phyloP scores from a whole-genome alignment of 352 stramenopile genomes.

The Pythium volutum region DNA sequence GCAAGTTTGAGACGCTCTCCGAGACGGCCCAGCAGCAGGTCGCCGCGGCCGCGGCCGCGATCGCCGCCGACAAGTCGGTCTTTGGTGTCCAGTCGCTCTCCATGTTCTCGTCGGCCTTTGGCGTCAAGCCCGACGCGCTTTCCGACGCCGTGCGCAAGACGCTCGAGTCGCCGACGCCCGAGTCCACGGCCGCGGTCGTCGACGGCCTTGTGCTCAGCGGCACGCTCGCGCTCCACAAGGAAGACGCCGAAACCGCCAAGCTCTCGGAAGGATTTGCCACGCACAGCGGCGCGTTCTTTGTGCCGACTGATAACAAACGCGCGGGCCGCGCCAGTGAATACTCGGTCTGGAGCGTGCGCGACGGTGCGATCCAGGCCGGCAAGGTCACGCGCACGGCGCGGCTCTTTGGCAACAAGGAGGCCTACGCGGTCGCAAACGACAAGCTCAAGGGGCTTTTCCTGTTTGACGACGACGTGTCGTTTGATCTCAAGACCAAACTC shows the following conservation, averaged over 20 bases:
- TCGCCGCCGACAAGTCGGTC: constrained; percentile 6
- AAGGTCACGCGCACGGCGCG: constrained; percentile 22
- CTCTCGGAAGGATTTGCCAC: constrained; percentile 11
- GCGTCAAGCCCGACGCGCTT: constrained; percentile 12
- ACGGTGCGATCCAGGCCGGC: constrained; percentile 28
- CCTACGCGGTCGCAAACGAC: constrained; percentile 26
- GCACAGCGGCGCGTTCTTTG: constrained; percentile 5
- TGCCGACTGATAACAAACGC: constrained; percentile 18
- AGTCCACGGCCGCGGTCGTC: constrained; percentile 16
- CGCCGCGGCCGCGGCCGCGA: neutral
- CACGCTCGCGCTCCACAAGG: constrained; percentile 16
- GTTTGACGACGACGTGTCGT: constrained; percentile 26
- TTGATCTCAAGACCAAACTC: constrained; percentile 22
- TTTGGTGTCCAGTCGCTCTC: constrained; percentile 20
- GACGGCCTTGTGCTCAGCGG: constrained; percentile 25
- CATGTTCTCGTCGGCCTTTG: constrained; percentile 24
- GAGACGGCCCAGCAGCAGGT: constrained; percentile 10
- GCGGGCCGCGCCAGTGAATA: neutral
- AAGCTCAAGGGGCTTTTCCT: constrained; percentile 18
- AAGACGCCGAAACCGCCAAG: constrained; percentile 14
- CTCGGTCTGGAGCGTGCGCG: constrained; percentile 22
- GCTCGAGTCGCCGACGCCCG: constrained; percentile 6
- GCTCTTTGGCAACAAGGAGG: constrained; percentile 16
- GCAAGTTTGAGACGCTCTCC: constrained; percentile 14
- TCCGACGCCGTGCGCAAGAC: constrained; percentile 7